phyloP scores from a whole-genome alignment of 441 rosid species.

The Sinapis alba region DNA sequence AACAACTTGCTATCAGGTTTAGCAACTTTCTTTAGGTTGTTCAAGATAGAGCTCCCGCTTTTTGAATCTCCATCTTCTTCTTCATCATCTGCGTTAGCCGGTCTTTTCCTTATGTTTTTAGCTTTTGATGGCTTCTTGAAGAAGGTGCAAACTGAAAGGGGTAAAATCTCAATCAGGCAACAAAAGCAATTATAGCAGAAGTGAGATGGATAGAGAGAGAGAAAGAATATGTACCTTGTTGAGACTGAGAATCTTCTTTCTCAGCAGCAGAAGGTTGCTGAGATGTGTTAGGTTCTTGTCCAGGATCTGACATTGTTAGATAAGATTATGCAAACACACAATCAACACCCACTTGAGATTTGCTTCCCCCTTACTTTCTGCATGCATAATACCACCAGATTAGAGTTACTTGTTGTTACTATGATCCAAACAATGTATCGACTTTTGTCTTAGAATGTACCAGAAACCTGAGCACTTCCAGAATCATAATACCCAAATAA shows the following conservation, averaged over 20 bases:
- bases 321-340: neutral
- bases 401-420: neutral
- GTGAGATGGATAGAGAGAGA: neutral
- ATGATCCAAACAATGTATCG: neutral
- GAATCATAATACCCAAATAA: neutral
- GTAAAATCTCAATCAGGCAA: neutral
- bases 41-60: slow-evolving; percentile 50
- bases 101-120: slow-evolving; percentile 80
- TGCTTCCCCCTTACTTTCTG: neutral
- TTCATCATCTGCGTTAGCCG: slow-evolving; percentile 53
- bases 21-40: slow-evolving; percentile 51
- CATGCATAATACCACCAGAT: neutral
- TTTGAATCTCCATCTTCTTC: slow-evolving; percentile 64
- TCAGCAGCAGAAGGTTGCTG: slow-evolving; percentile 43
- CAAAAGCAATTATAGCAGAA: neutral
- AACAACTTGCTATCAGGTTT: slow-evolving; percentile 64
- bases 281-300: slow-evolving; percentile 46
- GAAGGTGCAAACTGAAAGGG: slow-evolving; percentile 78
- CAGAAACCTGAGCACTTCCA: neutral
- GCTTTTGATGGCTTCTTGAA: slow-evolving; percentile 72
- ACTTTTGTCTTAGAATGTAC: no score
- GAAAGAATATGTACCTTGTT: slow-evolving; percentile 41
- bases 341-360: neutral
- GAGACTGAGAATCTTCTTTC: slow-evolving; percentile 40
- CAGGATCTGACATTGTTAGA: slow-evolving; percentile 50